Base-by-base conservation (phyloP, 2,329 filamentous ascomycete genomes). In the Penicillium olsonii region DNA sequence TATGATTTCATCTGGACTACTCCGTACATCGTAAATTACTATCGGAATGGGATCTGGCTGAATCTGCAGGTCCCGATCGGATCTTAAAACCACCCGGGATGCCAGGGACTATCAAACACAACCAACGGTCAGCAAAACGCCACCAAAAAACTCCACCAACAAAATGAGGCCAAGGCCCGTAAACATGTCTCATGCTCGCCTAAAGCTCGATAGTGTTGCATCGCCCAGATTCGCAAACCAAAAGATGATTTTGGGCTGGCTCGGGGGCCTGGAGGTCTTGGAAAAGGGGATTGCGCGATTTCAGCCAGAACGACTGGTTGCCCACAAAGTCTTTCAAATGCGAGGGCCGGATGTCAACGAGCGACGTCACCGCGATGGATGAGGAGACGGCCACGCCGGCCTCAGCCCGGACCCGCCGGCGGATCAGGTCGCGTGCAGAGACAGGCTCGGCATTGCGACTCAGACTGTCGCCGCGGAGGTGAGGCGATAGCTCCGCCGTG, bases 251-350 rank as follows among this genome's bases (percentile, higher is more conserved):
- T 51, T 69, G 73, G 11, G 64, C 59, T 10, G 66, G 63, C 2
- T 65, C 57, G 1, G 57, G 52, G 0, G 66, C 58, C 44, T 66
- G 64, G n/a, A 75, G 39, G 15, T 74, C 68, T 52, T 66, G 68
- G 51, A 68, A 67, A 24, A 73, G 42, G 4, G 59, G 41, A 49
- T 74, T 75, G 29, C 70, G 67, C 24, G 53, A 57, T 44, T 66
- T 64, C 31, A 75, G 52, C 72, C 72, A 75, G 48, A 64, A 64
- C 8, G 71, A 70, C 29, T 64, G 60, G 35, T 67, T 68, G 2
- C 63, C 61, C 34, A 64, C 64, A 53, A 65, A 65, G 40, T 68
- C 64, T n/a, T 60, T 66, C n/a, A 62, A 37, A 43, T 67, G 65
- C 3, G 65, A 64, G 8, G 66, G 60, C 15, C 67, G 62, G 35